Percentiles rank a stretch among this genome's conserved stretches.
phyloP scores from a whole-genome alignment of 441 rosid species.

The Populus tomentosa region DNA sequence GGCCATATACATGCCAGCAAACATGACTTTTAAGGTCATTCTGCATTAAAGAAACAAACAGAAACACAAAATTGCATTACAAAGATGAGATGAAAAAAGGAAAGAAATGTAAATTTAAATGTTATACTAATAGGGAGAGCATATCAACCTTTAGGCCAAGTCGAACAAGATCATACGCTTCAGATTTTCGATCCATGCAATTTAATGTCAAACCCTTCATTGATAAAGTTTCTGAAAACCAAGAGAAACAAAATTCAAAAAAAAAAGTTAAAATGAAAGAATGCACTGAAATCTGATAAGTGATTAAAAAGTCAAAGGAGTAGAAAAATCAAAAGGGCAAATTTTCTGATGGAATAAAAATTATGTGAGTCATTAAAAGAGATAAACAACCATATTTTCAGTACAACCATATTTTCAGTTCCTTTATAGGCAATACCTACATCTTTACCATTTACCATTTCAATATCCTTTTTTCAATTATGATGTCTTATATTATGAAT shows the following conservation, averaged over 20 bases:
- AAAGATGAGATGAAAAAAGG: conserved; percentile 10
- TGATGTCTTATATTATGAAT: not conserved
- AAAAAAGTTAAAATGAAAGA: not conserved
- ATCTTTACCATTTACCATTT: not conserved
- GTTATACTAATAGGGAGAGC: conserved; percentile 18
- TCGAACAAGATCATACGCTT: conserved; percentile 98
- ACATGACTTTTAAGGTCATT: conserved; percentile 99
- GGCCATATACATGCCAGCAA: conserved; percentile 99
- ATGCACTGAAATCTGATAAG: not conserved
- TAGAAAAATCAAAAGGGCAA: not conserved
- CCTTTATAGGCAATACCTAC: not conserved
- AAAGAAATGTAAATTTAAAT: not conserved
- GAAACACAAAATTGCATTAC: conserved; percentile 7
- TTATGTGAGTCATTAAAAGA: not conserved
- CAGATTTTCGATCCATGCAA: conserved; percentile 99
- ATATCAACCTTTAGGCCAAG: conserved; percentile 79
- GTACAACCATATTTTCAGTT: not conserved
- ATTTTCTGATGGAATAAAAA: not conserved
- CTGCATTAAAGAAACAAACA: conserved; percentile 46
- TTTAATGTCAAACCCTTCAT: conserved; percentile 99
- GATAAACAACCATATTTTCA: not conserved
- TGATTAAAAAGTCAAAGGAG: not conserved
- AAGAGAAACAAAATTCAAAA: conserved; percentile 4
- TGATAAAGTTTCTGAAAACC: conserved; percentile 83
- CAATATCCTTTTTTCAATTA: not conserved